phyloP scores from a whole-genome alignment of 805 yeast genomes.

The Grigorovia jiainica region DNA sequence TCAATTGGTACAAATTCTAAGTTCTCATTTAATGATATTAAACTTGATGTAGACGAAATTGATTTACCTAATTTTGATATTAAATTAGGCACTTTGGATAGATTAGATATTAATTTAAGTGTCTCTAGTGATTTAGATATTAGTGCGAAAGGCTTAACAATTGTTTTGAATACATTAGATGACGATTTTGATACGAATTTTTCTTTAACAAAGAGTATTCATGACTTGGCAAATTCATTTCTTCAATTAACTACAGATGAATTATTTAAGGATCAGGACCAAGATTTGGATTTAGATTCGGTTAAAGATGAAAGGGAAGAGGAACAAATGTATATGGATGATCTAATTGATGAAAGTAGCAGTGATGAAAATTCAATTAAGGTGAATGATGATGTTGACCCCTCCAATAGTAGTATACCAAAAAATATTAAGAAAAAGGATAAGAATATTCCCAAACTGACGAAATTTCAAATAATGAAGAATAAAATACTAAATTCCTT shows the following conservation, averaged over 20 bases:
- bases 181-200: constrained; percentile 20
- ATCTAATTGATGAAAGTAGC: constrained; percentile 5
- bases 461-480: constrained; percentile 42
- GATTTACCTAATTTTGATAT: constrained; percentile 54
- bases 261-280: constrained; percentile 3
- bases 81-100: constrained; percentile 50
- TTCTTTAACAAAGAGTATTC: constrained; percentile 62
- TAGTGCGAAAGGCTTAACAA: constrained; percentile 44
- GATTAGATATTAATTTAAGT: constrained; percentile 48
- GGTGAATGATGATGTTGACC: not conserved
- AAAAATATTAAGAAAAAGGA: not conserved
- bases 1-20: constrained; percentile 51
- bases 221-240: constrained; percentile 54
- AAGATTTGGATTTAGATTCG: too few relatives aligned
- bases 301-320: not conserved
- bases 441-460: too few relatives aligned
- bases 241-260: constrained; percentile 27
- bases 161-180: constrained; percentile 14
- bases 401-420: not conserved
- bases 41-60: constrained; percentile 63
- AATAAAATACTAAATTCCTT: constrained; percentile 60
- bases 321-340: constrained; percentile 3
- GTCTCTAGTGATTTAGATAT: constrained; percentile 64
- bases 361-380: constrained; percentile 8
- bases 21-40: constrained; percentile 49